Base-by-base conservation (phyloP, 2,329 filamentous ascomycete species). In the Sporothrix phasma region DNA sequence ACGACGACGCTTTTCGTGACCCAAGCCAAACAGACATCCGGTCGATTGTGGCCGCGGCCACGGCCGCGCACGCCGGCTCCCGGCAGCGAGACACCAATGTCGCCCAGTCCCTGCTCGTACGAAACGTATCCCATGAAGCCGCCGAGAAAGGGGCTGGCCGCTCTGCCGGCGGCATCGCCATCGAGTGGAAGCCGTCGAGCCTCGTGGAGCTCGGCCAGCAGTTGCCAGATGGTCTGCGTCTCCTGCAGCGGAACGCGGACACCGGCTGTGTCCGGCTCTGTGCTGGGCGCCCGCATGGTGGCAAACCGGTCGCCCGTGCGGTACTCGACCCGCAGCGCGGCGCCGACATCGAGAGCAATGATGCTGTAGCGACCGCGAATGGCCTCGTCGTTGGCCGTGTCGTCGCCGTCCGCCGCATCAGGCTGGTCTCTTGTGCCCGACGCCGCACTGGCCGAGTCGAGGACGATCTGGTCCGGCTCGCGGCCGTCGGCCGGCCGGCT, bases 91-190 rank as follows among this genome's bases (percentile, higher is more conserved):
- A 88, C 77, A 59, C 77, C 74, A 62, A 86, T 85, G 19, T 80
- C 84, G 68, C 80, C 78, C 1, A 95, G 77, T 0, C 90, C 90
- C 72, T 92, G 84, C 73, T 96, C 92, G 66, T 96, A 96, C 0
- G 89, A 91, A 60, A 91, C 82, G 70, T 88, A 95, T 0, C 92
- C 92, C 76, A 96, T 84, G 65, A 96, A 86, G 0, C 92, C 92
- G 61, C 90, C 92, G 74, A 89, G 85, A 72, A 96, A 96, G 0
- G 89, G 83, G 0, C 76, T 75, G 6, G 29, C 3, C 15, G 24
- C 13, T 5, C 13, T 29, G n/a, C 24, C 10, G n/a, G 3, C 51
- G 22, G 31, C 13, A 11, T 8, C 8, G 1, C 24, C 5, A 0
- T 19, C n/a, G 1, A 6, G 4, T 1, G 17, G 31, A 15, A 65